Percentiles rank a stretch among this genome's conserved stretches.
Conservation (phyloP, 805 yeast species). For the Spathaspora boniae region DNA sequence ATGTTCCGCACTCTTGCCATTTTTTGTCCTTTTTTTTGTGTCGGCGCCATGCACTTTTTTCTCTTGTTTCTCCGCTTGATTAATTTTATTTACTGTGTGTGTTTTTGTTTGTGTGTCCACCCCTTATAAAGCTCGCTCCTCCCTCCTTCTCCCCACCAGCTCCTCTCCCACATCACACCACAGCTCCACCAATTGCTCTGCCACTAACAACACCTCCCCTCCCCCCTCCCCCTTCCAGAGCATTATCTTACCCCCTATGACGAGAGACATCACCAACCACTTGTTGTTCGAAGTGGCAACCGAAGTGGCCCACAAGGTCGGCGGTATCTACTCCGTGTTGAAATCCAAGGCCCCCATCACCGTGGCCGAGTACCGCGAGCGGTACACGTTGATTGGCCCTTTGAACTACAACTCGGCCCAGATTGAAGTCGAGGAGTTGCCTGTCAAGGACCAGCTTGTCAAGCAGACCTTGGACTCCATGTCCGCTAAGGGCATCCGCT, state of each 20-base stretch:
- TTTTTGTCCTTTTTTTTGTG: too few species aligned
- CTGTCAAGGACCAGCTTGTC: slow-evolving; percentile 52
- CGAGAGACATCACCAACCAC: slow-evolving; percentile 84
- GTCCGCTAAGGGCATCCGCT: slow-evolving; percentile 76
- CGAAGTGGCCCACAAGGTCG: slow-evolving; percentile 96
- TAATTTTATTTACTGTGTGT: too few species aligned
- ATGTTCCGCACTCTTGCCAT: too few species aligned
- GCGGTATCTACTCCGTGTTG: slow-evolving; percentile 95
- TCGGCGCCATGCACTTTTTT: too few species aligned
- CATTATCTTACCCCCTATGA: slow-evolving; percentile 40
- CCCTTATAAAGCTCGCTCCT: too few species aligned
- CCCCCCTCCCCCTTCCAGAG: not conserved
- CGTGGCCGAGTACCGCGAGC: slow-evolving; percentile 83
- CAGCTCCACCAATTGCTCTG: too few species aligned
- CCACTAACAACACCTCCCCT: too few species aligned
- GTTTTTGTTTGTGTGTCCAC: too few species aligned
- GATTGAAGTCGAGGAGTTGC: slow-evolving; percentile 77
- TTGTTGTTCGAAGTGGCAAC: slow-evolving; percentile 92
- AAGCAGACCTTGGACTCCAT: slow-evolving; percentile 69
- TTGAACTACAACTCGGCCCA: slow-evolving; percentile 69
- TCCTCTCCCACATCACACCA: too few species aligned
- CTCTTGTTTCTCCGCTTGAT: too few species aligned
- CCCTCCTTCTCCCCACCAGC: too few species aligned
- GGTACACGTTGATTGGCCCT: slow-evolving; percentile 87
- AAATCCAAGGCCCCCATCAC: slow-evolving; percentile 97